Evolutionary conservation across 2,329 filamentous ascomycete genomes (phyloP).

Genomic region (Aspergillus uvarum): DNA sequence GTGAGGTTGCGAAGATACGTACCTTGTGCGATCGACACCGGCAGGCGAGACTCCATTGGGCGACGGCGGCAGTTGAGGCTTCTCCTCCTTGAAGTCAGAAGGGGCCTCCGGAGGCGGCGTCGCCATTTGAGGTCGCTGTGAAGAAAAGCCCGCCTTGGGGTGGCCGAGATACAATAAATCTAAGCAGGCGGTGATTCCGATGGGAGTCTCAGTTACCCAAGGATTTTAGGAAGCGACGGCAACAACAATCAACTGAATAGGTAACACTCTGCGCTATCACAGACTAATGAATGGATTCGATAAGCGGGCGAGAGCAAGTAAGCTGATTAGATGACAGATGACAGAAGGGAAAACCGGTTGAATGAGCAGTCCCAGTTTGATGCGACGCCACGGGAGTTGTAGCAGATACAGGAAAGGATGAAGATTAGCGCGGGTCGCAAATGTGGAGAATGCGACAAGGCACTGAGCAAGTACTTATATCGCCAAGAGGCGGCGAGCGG

Average conservation of each 20-base stretch:
- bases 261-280: slow-evolving; percentile 35
- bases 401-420: slow-evolving; percentile 27
- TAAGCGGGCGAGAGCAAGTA: slow-evolving; percentile 25
- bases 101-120: slow-evolving; percentile 45
- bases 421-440: slow-evolving; percentile 26
- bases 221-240: slow-evolving; percentile 26
- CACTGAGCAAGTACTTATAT: slow-evolving; percentile 40
- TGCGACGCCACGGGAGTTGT: slow-evolving; percentile 21
- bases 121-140: slow-evolving; percentile 36
- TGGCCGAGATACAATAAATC: slow-evolving; percentile 28
- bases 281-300: slow-evolving; percentile 30
- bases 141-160: slow-evolving; percentile 19
- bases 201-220: slow-evolving; percentile 24
- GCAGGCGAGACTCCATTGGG: slow-evolving; percentile 33
- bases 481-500: slow-evolving; percentile 41
- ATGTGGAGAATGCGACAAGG: slow-evolving; percentile 41
- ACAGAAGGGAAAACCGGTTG: slow-evolving; percentile 19
- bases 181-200: slow-evolving; percentile 23
- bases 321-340: slow-evolving; percentile 30
- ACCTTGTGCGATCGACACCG: slow-evolving; percentile 31
- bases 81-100: slow-evolving; percentile 41
- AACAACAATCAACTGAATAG: slow-evolving; percentile 35
- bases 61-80: slow-evolving; percentile 41
- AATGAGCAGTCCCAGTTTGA: slow-evolving; percentile 18
- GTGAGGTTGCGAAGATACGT: slow-evolving; percentile 19